Evolutionary conservation across 495 filamentous ascomycete species (phyloP), one percentile per base, ranked within the genome.

Genomic region (Hyaloscypha hepaticicola): DNA sequence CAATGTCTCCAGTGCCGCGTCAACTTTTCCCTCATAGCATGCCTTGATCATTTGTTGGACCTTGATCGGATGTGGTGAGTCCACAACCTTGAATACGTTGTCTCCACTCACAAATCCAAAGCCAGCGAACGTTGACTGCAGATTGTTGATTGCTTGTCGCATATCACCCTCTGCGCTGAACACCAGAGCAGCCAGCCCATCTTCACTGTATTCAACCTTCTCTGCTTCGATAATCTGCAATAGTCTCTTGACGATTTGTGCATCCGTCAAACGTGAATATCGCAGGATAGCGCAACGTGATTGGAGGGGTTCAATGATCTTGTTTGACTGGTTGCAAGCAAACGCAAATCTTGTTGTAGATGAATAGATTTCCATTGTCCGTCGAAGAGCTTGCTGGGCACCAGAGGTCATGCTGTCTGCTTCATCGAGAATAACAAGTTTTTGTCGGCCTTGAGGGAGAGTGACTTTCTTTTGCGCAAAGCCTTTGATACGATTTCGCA

Each of bases 401-500:
- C 95, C 95, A 33, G 89, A 87, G 0, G 95, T 99, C 95, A 99
- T 99, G 76, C 87, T 90, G 76, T 99, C 95, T 26, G 96, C 95
- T 79, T 99, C 95, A 74, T 99, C 95, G 26, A 99, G 88, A 66
- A 99, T 98, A 14, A 99, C 90, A 26, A 99, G 76, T 78, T 99
- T 99, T 72, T 99, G 95, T 52, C 93, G 85, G 26, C 95, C 95
- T 1, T 83, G 79, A 1, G 95, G 95, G 21, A 99, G 81, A 0
- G 94, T 99, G 66, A 99, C 95, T 77, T 99, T 99, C 77, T 99
- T 99, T 76, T 99, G 95, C 2, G 95, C 95, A 73, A 99, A 99
- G 49, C 91, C 92, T 77, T 99, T 99, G 76, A 99, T 99, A 51
- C 96, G 85, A 70, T 96, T 96, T n/a, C 95, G 88, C 33, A 99